Evolutionary conservation across 306 rosid genomes (phyloP), one percentile per base, ranked within the genome.

Genomic region (Clitoria ternatea): DNA sequence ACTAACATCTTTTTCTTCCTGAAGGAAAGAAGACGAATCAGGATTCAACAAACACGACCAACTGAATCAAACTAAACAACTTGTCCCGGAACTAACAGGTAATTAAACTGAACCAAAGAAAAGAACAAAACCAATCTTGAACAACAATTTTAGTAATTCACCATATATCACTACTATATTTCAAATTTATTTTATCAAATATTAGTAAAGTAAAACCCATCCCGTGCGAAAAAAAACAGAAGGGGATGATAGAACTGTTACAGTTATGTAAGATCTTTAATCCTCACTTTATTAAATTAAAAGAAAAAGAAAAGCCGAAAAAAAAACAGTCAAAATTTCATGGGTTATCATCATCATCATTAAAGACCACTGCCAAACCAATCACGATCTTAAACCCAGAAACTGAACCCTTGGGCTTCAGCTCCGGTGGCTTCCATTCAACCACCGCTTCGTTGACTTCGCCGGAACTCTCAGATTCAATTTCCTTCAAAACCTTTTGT

Each of bases 211-310:
- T 75, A 60, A 70, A 66, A 60, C 79, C 83, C 66, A 80, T 59
- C 96, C 96, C 98, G 68, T 75, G 2, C 86, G 76, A 85, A 84
- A 89, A 79, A 92, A 89, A 84, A 70, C 56, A 82, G 82, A 79
- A 84, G 82, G 90, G 91, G 80, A 80, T 90, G 83, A 53, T 19
- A 53, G 81, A 66, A 69, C 47, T 47, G 87, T 78, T 81, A 81
- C 76, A 50, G 77, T 75, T 47, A 66, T 8, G 66, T 15, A 67
- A 56, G 10, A 47, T 19, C 12, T 76, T 45, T 13, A 74, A 78
- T 26, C 72, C 80, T 70, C 80, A 18, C 66, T 20, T 18, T 22
- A 24, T 42, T 60, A 13, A 36, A 75, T 57, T 57, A 60, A 60
- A 14, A 7, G 24, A 12, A 5, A 17, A 11, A 11, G 23, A 30